A percentile compares a stretch with the other conserved stretches of the same genome.
Evolutionary conservation across 1,284 basidiomycete genomes (phyloP).

Genomic region (Naganishia sp.): DNA sequence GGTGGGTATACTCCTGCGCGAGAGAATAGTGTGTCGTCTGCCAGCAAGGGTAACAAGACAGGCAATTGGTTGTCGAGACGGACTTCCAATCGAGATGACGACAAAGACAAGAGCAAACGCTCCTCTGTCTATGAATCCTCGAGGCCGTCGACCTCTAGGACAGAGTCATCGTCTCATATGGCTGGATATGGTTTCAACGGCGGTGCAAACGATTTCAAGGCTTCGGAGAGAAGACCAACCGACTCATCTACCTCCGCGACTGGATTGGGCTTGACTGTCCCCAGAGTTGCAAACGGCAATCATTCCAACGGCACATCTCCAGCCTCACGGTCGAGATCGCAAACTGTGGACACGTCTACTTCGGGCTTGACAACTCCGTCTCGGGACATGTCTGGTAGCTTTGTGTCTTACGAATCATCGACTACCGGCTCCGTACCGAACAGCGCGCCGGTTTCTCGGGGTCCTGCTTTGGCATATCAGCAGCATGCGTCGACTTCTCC

Average conservation of each 20-base stretch:
- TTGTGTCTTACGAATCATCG: constrained; percentile 14
- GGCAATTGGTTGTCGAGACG: constrained; percentile 12
- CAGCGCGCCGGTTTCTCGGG: neutral
- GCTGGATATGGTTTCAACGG: neutral
- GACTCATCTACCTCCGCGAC: neutral
- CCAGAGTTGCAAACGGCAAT: constrained; percentile 11
- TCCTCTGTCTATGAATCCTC: constrained; percentile 10
- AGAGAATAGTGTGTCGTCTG: constrained; percentile 3
- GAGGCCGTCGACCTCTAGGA: constrained; percentile 5
- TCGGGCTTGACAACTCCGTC: constrained; percentile 4
- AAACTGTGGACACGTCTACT: constrained; percentile 14
- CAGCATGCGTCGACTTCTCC: constrained; percentile 10
- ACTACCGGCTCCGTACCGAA: neutral
- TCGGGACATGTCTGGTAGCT: constrained; percentile 8
- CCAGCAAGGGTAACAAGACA: constrained; percentile 11
- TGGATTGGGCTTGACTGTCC: constrained; percentile 14
- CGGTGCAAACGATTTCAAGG: neutral
- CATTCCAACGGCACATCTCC: neutral
- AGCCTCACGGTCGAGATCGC: constrained; percentile 8
- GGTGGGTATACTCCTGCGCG: constrained; percentile 17
- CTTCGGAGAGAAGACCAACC: constrained; percentile 10
- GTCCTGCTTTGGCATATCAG: constrained; percentile 22
- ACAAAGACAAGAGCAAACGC: constrained; percentile 12
- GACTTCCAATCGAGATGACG: neutral
- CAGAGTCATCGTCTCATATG: constrained; percentile 4